Evolutionary conservation across 2,329 filamentous ascomycete genomes (phyloP).

Genomic region (Corynespora cassiicola): DNA sequence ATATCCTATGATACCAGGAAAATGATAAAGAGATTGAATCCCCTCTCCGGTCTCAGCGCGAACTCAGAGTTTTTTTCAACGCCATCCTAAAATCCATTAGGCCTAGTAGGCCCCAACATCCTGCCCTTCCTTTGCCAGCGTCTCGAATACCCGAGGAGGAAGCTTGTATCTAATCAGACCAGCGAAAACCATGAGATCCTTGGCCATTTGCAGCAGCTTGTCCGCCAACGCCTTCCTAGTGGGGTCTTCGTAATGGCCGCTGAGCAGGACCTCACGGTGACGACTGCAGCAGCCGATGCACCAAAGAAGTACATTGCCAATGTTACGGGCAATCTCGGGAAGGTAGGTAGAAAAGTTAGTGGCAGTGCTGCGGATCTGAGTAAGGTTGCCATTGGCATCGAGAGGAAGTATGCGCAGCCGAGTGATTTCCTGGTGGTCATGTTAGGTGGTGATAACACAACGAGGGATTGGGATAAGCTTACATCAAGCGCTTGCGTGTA

Average conservation of each 20-base stretch:
- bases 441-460: conserved; percentile 1
- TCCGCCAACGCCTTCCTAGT: conserved; percentile 63
- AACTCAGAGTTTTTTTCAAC: no score
- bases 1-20: no score
- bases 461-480: conserved; percentile 45
- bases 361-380: conserved; percentile 78
- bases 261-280: conserved; percentile 71
- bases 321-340: conserved; percentile 82
- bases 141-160: conserved; percentile 86
- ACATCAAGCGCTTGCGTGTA: conserved; percentile 71
- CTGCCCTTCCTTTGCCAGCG: conserved; percentile 76
- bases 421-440: conserved; percentile 68
- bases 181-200: conserved; percentile 92
- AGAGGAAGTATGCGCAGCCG: conserved; percentile 81
- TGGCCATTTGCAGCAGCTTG: conserved; percentile 77
- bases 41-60: no score
- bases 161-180: conserved; percentile 91
- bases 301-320: conserved; percentile 93
- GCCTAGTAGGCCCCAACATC: conserved; percentile 39
- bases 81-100: no score
- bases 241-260: conserved; percentile 74
- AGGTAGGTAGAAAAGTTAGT: conserved; percentile 81
- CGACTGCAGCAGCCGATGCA: conserved; percentile 84
- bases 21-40: no score
- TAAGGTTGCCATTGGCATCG: conserved; percentile 74